Percentiles rank a stretch among this genome's conserved stretches.
These are phyloP conservation scores for Cladosporium oxysporum DNA, from an alignment of 2,329 filamentous ascomycete species.

Conservation along the genomic window DNA sequence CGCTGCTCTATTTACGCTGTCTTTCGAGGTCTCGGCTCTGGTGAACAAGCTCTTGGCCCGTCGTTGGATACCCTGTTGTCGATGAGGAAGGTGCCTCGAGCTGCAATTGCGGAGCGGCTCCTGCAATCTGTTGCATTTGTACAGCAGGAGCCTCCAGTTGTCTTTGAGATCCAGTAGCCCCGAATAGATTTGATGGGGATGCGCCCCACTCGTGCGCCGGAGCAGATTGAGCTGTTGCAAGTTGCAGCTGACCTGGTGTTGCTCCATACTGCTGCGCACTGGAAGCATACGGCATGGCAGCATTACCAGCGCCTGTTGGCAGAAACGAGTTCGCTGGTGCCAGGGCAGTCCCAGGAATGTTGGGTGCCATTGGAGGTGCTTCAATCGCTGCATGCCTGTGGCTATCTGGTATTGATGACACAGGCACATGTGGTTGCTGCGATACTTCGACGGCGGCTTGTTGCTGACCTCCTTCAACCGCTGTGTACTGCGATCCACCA, in stretches of 20 bases:
- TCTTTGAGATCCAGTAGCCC: not conserved
- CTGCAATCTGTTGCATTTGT: not conserved
- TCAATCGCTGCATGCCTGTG: not conserved
- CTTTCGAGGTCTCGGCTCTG: not conserved
- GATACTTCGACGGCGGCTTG: not conserved
- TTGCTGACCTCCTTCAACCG: not conserved
- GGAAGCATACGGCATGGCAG: not conserved
- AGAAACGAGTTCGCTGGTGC: not conserved
- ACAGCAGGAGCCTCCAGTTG: not conserved
- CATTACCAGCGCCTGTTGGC: not conserved
- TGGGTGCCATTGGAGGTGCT: not conserved
- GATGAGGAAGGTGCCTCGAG: not conserved
- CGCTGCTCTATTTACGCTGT: not conserved
- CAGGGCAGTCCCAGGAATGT: not conserved
- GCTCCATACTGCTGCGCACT: not conserved
- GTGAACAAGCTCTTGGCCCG: conserved; percentile 2
- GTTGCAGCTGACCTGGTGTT: not conserved
- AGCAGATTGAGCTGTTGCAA: not conserved
- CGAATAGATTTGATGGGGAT: not conserved
- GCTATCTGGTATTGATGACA: not conserved
- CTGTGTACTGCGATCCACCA: not conserved
- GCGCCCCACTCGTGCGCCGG: not conserved
- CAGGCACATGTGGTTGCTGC: not conserved
- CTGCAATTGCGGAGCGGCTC: not conserved
- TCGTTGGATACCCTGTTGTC: not conserved